A percentile compares a stretch with the other conserved stretches of the same genome.
These are phyloP conservation scores for Furcasterigmium furcatum DNA, from an alignment of 2,329 filamentous ascomycete genomes.

Conservation along the genomic window DNA sequence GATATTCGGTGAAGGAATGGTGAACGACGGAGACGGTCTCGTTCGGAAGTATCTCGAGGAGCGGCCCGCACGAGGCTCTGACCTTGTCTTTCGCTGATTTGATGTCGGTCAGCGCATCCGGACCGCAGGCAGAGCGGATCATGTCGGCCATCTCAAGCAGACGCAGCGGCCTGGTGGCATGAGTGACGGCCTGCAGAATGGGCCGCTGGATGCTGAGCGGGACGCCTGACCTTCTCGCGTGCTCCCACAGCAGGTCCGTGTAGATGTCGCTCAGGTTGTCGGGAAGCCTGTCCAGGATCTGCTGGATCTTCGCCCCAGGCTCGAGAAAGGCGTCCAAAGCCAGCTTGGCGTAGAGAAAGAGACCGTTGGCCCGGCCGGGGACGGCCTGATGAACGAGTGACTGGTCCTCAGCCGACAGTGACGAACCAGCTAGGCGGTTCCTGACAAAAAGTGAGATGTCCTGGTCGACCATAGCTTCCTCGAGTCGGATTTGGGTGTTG, in stretches of 20 bases:
- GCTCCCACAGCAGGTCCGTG: slow-evolving; percentile 30
- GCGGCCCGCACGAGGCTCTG: slow-evolving; percentile 33
- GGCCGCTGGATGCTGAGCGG: slow-evolving; percentile 26
- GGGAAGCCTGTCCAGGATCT: slow-evolving; percentile 27
- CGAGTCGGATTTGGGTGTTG: slow-evolving; percentile 29
- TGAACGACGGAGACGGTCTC: slow-evolving; percentile 41
- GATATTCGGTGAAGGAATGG: slow-evolving; percentile 46
- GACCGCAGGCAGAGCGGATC: background rate
- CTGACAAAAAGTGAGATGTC: slow-evolving; percentile 36
- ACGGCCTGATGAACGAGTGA: slow-evolving; percentile 23
- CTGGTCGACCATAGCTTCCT: slow-evolving; percentile 27
- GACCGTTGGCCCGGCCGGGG: slow-evolving; percentile 31
- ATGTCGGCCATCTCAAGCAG: slow-evolving; percentile 35
- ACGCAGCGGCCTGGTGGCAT: slow-evolving; percentile 34
- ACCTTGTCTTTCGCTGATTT: slow-evolving; percentile 31
- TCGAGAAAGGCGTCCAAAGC: slow-evolving; percentile 33
- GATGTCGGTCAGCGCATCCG: slow-evolving; percentile 7
- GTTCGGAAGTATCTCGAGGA: slow-evolving; percentile 40
- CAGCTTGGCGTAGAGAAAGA: slow-evolving; percentile 42
- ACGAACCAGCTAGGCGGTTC: slow-evolving; percentile 9
- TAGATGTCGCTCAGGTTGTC: slow-evolving; percentile 35
- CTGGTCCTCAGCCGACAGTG: slow-evolving; percentile 14
- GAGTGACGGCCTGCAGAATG: slow-evolving; percentile 37
- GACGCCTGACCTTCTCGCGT: slow-evolving; percentile 27
- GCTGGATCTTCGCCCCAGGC: slow-evolving; percentile 17